Percentiles rank a stretch among this genome's conserved stretches.
Evolutionary conservation across 352 stramenopile genomes (phyloP).

Genomic region (Phytopythium kandeliae): DNA sequence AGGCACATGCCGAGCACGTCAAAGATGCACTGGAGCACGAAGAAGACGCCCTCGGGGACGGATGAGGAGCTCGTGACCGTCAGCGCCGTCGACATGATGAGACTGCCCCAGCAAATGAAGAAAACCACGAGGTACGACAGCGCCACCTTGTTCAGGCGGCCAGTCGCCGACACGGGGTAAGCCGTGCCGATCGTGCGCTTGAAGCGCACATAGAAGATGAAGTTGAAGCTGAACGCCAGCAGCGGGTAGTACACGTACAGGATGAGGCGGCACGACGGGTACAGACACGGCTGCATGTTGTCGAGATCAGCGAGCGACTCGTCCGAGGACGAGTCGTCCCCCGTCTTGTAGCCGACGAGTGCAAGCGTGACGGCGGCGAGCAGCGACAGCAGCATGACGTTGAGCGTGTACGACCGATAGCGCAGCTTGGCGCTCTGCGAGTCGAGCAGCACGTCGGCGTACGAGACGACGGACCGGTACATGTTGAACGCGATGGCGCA

Average conservation of each 20-base stretch:
- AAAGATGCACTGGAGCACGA: constrained; percentile 59
- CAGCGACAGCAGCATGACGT: constrained; percentile 60
- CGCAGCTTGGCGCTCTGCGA: constrained; percentile 54
- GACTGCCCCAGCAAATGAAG: constrained; percentile 66
- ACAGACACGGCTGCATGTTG: constrained; percentile 55
- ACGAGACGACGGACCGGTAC: constrained; percentile 74
- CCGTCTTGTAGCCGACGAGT: constrained; percentile 43
- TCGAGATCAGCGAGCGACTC: constrained; percentile 28
- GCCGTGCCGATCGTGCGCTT: constrained; percentile 68
- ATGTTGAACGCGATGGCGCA: constrained; percentile 77
- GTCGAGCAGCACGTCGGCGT: constrained; percentile 64
- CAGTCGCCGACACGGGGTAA: constrained; percentile 62
- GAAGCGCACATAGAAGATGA: constrained; percentile 75
- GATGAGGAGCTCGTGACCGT: constrained; percentile 22
- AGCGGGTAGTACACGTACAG: constrained; percentile 77
- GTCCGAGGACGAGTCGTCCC: constrained; percentile 17
- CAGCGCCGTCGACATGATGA: constrained; percentile 58
- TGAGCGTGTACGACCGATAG: constrained; percentile 57
- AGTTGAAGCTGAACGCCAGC: constrained; percentile 66
- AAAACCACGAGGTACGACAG: constrained; percentile 68
- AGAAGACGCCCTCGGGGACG: constrained; percentile 26
- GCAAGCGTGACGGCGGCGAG: constrained; percentile 52
- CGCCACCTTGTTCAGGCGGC: constrained; percentile 57
- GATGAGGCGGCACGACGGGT: constrained; percentile 60
- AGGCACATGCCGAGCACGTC: constrained; percentile 62